A percentile compares a stretch with the other conserved stretches of the same genome.
phyloP scores from a whole-genome alignment of 495 filamentous ascomycete genomes.

The Neurospora sp. region DNA sequence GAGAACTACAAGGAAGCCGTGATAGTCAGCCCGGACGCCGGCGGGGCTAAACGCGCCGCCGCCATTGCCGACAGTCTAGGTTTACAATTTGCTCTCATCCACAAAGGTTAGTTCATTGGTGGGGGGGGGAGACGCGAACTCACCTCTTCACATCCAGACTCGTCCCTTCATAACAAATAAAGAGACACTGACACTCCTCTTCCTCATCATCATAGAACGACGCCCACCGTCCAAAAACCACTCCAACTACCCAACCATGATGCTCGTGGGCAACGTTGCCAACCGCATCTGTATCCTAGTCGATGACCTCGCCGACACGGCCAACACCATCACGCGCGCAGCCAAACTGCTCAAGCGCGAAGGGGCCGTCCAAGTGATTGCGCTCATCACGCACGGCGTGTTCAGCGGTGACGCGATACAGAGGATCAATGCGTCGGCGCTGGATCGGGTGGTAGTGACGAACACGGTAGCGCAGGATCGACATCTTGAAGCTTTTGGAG shows the following conservation, averaged over 20 bases:
- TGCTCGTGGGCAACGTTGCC: constrained; percentile 85
- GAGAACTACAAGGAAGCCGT: constrained; percentile 79
- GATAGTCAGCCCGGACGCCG: constrained; percentile 92
- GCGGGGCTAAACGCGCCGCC: constrained; percentile 93
- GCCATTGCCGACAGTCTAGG: constrained; percentile 88
- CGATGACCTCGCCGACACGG: constrained; percentile 92
- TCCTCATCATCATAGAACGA: constrained; percentile 46
- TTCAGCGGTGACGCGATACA: constrained; percentile 90
- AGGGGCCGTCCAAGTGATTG: constrained; percentile 78
- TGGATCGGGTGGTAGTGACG: constrained; percentile 88
- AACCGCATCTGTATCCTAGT: constrained; percentile 77
- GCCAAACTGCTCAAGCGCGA: constrained; percentile 96
- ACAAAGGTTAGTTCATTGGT: constrained; percentile 59
- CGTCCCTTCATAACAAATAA: background rate
- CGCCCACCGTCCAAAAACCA: constrained; percentile 81
- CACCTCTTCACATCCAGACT: background rate
- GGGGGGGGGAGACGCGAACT: background rate
- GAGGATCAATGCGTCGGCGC: constrained; percentile 77
- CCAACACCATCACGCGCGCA: constrained; percentile 90
- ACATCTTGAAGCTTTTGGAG: constrained; percentile 25
- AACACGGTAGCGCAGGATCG: constrained; percentile 78
- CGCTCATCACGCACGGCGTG: constrained; percentile 87
- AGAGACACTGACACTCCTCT: background rate
- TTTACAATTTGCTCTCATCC: constrained; percentile 91
- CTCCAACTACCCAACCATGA: constrained; percentile 93